phyloP scores from a whole-genome alignment of 2,329 filamentous ascomycete genomes.

The Botrytis galanthina region DNA sequence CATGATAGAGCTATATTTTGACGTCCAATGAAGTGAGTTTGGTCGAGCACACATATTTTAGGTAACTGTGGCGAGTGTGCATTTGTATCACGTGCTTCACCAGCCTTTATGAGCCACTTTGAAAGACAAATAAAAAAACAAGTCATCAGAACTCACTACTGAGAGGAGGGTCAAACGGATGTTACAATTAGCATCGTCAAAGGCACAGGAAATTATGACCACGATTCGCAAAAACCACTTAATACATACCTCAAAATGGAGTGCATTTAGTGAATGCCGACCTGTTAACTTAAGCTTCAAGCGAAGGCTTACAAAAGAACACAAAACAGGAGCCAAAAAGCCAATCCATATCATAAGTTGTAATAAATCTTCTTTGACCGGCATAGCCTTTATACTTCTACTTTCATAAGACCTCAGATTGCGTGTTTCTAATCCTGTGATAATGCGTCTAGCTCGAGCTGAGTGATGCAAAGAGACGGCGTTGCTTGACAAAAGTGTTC shows the following conservation, averaged over 20 bases:
- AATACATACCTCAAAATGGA: neutral
- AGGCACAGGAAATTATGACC: neutral
- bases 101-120: neutral
- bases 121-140: neutral
- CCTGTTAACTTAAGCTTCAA: neutral
- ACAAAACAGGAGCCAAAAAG: neutral
- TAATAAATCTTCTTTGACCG: neutral
- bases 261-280: neutral
- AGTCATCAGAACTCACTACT: neutral
- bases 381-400: too few species aligned
- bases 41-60: neutral
- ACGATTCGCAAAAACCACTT: neutral
- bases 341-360: neutral
- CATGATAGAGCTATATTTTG: neutral
- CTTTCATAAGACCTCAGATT: neutral
- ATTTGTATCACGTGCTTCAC: neutral
- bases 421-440: neutral
- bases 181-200: neutral
- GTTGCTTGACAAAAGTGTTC: neutral
- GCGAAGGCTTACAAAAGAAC: neutral
- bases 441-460: neutral
- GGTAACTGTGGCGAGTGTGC: neutral
- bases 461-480: neutral
- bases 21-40: too few species aligned
- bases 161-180: neutral